Percentiles rank a stretch among this genome's conserved stretches.
phyloP scores from a whole-genome alignment of 345 rosid species.

The Erysimum cheiranthoides region DNA sequence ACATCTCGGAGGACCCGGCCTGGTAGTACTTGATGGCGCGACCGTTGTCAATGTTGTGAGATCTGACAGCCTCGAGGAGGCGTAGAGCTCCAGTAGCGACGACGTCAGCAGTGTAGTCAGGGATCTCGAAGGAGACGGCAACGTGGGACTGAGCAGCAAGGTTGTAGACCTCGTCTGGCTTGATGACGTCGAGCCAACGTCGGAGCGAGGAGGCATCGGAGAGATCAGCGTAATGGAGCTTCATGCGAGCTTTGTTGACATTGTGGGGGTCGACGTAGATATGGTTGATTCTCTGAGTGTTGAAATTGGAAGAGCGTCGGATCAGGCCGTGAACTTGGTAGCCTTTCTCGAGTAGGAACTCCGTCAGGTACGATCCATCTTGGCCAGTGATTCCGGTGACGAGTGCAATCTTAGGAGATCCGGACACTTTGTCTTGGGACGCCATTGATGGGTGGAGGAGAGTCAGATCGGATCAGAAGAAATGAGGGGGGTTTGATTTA shows the following conservation, averaged over 20 bases:
- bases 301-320: slow-evolving; percentile 95
- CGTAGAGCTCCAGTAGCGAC: slow-evolving; percentile 97
- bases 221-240: slow-evolving; percentile 92
- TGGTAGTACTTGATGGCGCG: slow-evolving; percentile 70
- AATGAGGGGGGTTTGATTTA: slow-evolving; percentile 23
- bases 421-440: slow-evolving; percentile 42
- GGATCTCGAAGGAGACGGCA: slow-evolving; percentile 95
- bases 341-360: slow-evolving; percentile 80
- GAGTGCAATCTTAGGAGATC: slow-evolving; percentile 60
- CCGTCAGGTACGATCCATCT: slow-evolving; percentile 94
- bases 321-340: slow-evolving; percentile 89
- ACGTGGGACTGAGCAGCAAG: slow-evolving; percentile 97
- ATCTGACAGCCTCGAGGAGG: slow-evolving; percentile 91
- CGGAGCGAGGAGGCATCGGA: slow-evolving; percentile 92
- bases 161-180: slow-evolving; percentile 91
- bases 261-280: slow-evolving; percentile 98
- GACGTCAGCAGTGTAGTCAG: slow-evolving; percentile 93
- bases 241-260: slow-evolving; percentile 80
- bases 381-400: slow-evolving; percentile 97
- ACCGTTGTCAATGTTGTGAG: slow-evolving; percentile 72
- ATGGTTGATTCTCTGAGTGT: slow-evolving; percentile 94
- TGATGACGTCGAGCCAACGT: slow-evolving; percentile 90
- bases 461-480: slow-evolving; percentile 12
- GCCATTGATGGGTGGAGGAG: slow-evolving; percentile 44
- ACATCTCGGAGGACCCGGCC: slow-evolving; percentile 93